Base-by-base conservation (phyloP, 768 basidiomycete genomes). In the Kwoniella sp. region DNA sequence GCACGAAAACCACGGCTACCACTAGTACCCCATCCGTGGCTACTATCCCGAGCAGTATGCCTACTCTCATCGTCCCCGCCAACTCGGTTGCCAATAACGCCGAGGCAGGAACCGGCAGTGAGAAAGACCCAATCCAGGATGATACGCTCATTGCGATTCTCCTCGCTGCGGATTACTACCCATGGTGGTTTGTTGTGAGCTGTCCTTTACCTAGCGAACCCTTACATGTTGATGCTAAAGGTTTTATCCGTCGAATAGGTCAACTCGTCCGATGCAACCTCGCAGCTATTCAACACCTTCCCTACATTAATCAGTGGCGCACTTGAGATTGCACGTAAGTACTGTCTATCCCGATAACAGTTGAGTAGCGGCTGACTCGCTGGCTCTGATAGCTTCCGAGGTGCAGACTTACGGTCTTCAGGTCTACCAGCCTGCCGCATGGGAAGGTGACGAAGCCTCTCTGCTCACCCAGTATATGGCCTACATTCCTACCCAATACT, bases 221-320 rank as follows among this genome's bases (percentile, higher is more conserved):
- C n/a, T n/a, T n/a, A n/a, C n/a, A n/a, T n/a, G n/a, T n/a, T n/a
- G n/a, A n/a, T n/a, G n/a, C n/a, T n/a, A n/a, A n/a, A n/a, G n/a
- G n/a, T n/a, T n/a, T n/a, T n/a, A n/a, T n/a, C n/a, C n/a, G n/a
- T n/a, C n/a, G n/a, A n/a, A n/a, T n/a, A n/a, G 40, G 40, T 87
- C 44, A 67, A 68, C 15, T 86, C 82, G 63, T 63, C 79, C 8
- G 82, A 87, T 58, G 84, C 89, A 0, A 83, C 86, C 1, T 87
- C 84, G 52, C 91, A 97, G 81, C 83, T 98, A 47, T 90, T 97
- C 73, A 86, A 85, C 13, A 88, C 83, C 72, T 81, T 88, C 58
- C 90, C 91, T 0, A 26, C 72, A 0, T 75, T 87, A 59, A 68
- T 89, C 56, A 65, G 82, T 27, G 71, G 74, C 1, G 83, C 87